Base-by-base conservation (phyloP, 202 grass and related monocot genomes). In the Saccharum hybrid region DNA sequence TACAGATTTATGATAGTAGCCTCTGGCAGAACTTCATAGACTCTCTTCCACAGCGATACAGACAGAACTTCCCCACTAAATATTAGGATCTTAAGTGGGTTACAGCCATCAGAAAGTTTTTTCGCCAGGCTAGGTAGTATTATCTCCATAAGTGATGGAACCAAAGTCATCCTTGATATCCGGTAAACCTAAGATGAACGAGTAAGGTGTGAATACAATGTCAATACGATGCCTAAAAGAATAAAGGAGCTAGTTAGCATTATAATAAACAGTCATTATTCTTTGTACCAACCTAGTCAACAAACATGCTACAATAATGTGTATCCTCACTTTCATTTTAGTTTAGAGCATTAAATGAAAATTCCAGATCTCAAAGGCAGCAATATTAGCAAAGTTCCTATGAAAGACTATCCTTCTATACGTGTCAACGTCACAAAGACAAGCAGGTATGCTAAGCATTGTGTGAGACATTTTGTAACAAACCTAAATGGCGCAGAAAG, bases 1-100 rank as follows among this genome's bases (percentile, higher is more conserved):
- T 94, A 98, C 46, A 98, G 69, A 88, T 98, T 98, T 22, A 98
- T 82, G 46, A 98, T 90, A 45, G 82, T 86, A 88, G 89, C 90
- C 22, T 91, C 78, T 70, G 92, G 85, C 10, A 98, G 51, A 86
- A 90, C 84, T 82, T 89, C 12, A 38, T 78, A 52, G 3, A 98
- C 88, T 51, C 82, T 91, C 74, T 75, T 88, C 89, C 92, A 94
- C 23, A 98, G 85, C 40, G 67, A 84, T 45, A 98, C 30, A 4
- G 88, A 81, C 30, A 98, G 82, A 63, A 88, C 54, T 76, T 98
- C 95, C 63, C 92, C 95, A 1, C 95, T 98, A 84, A 98, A 92
- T 74, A 98, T 84, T 86, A 98, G 46, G 13, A 94, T 81, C 83
- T 77, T 93, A 61, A 98, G 79, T 77, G 82, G 71, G 42, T 90